Evolutionary conservation across 2,329 filamentous ascomycete species (phyloP).

Genomic region (Diaporthe vaccinii): DNA sequence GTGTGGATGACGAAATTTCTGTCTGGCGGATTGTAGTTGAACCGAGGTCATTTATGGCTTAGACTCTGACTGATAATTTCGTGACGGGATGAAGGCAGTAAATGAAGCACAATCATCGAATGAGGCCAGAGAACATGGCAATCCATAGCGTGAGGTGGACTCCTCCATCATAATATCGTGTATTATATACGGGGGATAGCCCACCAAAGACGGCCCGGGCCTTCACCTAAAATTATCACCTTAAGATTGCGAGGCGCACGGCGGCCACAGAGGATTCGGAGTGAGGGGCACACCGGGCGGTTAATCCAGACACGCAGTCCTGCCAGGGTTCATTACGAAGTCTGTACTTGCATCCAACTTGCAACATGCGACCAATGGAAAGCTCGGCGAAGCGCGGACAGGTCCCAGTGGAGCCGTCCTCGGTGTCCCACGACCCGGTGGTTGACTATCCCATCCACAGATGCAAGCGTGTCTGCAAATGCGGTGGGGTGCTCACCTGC

Average conservation of each 20-base stretch:
- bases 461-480: not conserved
- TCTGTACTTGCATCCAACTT: constrained; percentile 27
- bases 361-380: constrained; percentile 31
- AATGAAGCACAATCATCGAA: not conserved
- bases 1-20: too few species aligned
- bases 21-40: not conserved
- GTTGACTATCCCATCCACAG: not conserved
- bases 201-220: constrained; percentile 30
- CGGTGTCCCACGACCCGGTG: constrained; percentile 10
- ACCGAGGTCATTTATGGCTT: not conserved
- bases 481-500: not conserved
- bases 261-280: constrained; percentile 2
- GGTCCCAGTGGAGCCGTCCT: constrained; percentile 22
- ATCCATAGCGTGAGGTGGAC: not conserved
- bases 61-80: not conserved
- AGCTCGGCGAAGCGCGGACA: constrained; percentile 29
- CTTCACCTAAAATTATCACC: constrained; percentile 5
- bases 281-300: constrained; percentile 35
- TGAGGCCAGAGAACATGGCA: too few species aligned
- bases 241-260: constrained; percentile 11
- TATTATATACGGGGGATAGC: not conserved
- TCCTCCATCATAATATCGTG: not conserved
- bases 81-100: too few species aligned
- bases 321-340: constrained; percentile 28
- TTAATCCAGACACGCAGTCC: constrained; percentile 25